Percentiles rank a stretch among this genome's conserved stretches.
Evolutionary conservation across 768 basidiomycete species (phyloP).

Genomic region (Kwoniella heveanensis): DNA sequence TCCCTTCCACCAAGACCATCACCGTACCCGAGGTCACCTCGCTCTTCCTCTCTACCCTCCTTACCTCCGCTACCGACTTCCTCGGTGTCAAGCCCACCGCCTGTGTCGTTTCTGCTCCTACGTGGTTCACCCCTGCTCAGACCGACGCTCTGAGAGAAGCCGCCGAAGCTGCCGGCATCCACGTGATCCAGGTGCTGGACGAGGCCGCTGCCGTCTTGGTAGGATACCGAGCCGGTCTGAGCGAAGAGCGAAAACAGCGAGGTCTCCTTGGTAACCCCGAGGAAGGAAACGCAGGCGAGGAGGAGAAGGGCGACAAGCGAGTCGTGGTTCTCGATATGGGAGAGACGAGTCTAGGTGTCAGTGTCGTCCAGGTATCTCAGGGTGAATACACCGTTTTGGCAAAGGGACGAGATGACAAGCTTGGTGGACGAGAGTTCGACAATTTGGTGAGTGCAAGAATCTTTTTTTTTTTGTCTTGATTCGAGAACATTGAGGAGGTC

Average conservation of each 20-base stretch:
- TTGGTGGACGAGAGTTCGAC: slow-evolving; percentile 57
- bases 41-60: slow-evolving; percentile 79
- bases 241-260: slow-evolving; percentile 51
- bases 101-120: slow-evolving; percentile 80
- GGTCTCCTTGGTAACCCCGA: slow-evolving; percentile 53
- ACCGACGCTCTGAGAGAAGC: slow-evolving; percentile 71
- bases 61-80: slow-evolving; percentile 87
- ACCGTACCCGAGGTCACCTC: slow-evolving; percentile 80
- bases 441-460: slow-evolving; percentile 53
- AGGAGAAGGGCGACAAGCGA: slow-evolving; percentile 55
- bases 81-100: slow-evolving; percentile 72
- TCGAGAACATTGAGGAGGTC: no score
- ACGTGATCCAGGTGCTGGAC: slow-evolving; percentile 81
- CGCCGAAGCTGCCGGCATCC: slow-evolving; percentile 76
- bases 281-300: slow-evolving; percentile 53
- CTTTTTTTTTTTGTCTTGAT: no score
- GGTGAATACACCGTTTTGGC: slow-evolving; percentile 57
- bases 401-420: slow-evolving; percentile 53
- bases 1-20: slow-evolving; percentile 68
- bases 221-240: slow-evolving; percentile 57
- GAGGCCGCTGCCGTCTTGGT: slow-evolving; percentile 75
- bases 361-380: slow-evolving; percentile 52
- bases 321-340: slow-evolving; percentile 57
- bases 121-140: slow-evolving; percentile 72
- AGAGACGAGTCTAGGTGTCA: slow-evolving; percentile 56